These are phyloP conservation scores for Penicillium sp. DNA, from an alignment of 2,329 filamentous ascomycete genomes.

Conservation along the genomic window DNA sequence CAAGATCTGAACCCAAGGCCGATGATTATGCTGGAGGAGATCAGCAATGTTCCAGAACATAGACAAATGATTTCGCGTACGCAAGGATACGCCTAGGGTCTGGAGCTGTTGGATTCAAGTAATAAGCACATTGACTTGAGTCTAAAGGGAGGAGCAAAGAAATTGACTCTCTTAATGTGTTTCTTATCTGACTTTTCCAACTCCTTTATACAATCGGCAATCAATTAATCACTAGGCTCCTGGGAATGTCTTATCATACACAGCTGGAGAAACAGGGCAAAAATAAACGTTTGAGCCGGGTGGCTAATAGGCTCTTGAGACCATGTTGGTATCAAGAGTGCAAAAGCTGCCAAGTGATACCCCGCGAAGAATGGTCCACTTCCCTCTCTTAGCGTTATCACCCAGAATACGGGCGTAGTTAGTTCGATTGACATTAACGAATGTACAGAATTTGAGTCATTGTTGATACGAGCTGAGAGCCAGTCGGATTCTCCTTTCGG, in stretches of 20 bases:
- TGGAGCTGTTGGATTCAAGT: neutral
- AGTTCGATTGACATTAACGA: no score
- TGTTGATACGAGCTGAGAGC: no score
- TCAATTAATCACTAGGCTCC: neutral
- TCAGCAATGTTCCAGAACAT: no score
- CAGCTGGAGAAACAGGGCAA: neutral
- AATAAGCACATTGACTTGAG: neutral
- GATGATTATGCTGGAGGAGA: no score
- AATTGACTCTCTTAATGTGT: neutral
- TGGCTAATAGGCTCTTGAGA: no score
- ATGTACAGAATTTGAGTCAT: no score
- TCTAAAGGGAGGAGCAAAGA: neutral
- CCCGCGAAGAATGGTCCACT: neutral
- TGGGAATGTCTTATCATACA: neutral
- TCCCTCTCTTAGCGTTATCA: no score
- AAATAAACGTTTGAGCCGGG: neutral
- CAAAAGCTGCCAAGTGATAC: conserved; percentile 1
- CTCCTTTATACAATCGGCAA: neutral
- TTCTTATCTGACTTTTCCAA: neutral
- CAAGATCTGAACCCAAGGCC: no score
- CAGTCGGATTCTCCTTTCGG: no score
- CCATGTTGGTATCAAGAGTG: neutral
- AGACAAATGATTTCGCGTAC: no score
- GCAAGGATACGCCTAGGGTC: neutral
- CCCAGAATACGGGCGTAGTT: no score